phyloP scores from a whole-genome alignment of 2,329 filamentous ascomycete species.

The Graphilbum fragrans region DNA sequence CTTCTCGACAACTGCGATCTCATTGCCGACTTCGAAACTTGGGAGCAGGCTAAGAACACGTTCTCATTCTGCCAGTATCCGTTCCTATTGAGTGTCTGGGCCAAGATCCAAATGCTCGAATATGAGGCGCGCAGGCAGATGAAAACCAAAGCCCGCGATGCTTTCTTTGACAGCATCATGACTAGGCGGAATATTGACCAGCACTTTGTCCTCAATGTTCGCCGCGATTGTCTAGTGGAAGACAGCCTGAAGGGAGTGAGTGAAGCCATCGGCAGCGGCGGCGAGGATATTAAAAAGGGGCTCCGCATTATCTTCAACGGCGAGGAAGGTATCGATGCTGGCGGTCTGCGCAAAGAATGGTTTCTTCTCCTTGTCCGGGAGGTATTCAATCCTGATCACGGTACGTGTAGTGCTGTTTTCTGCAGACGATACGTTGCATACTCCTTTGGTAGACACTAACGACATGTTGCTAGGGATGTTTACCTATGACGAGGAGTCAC shows the following conservation, averaged over 20 bases:
- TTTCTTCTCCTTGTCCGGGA: constrained; percentile 80
- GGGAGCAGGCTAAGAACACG: constrained; percentile 62
- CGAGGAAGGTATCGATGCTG: constrained; percentile 85
- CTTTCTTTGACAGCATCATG: constrained; percentile 83
- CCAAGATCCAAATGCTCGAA: constrained; percentile 83
- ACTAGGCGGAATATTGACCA: constrained; percentile 62
- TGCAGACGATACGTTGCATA: too few species aligned
- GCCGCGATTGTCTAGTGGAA: constrained; percentile 76
- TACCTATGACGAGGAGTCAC: constrained; percentile 80
- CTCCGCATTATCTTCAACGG: constrained; percentile 75
- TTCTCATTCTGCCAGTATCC: constrained; percentile 91
- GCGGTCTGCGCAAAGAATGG: constrained; percentile 87
- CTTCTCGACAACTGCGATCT: constrained; percentile 79
- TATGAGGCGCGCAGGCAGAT: constrained; percentile 82
- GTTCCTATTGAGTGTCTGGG: constrained; percentile 82
- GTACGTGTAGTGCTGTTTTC: constrained; percentile 33
- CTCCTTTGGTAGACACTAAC: background rate
- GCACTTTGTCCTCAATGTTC: constrained; percentile 64
- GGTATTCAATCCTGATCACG: constrained; percentile 82
- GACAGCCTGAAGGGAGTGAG: constrained; percentile 79
- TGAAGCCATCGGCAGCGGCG: constrained; percentile 67
- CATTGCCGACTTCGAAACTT: constrained; percentile 73
- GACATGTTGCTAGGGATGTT: constrained; percentile 89
- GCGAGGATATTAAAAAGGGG: constrained; percentile 83
- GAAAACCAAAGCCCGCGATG: constrained; percentile 76